A percentile compares a stretch with the other conserved stretches of the same genome.
phyloP scores from a whole-genome alignment of 139 green algal genomes.

The Gonium pectorale region DNA sequence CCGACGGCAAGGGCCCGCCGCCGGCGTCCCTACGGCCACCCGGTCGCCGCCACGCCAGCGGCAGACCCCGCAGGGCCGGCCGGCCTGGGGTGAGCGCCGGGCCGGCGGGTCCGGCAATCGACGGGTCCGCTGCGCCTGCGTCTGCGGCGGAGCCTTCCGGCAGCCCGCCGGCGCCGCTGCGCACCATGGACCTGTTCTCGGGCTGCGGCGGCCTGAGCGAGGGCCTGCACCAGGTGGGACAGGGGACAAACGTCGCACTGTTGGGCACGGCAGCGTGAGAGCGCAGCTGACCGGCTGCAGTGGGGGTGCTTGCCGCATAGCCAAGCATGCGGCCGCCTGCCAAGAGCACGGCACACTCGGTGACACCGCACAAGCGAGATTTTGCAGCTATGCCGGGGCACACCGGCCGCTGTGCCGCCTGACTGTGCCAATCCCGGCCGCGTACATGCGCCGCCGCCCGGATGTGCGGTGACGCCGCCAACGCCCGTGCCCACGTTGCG shows the following conservation, averaged over 20 bases:
- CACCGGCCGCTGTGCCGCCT: too few species aligned
- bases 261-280: too few species aligned
- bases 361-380: too few species aligned
- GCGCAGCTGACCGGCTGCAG: too few species aligned
- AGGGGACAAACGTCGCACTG: slow-evolving; percentile 37
- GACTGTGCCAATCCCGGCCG: too few species aligned
- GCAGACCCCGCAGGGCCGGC: neutral
- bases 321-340: too few species aligned
- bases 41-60: slow-evolving; percentile 20
- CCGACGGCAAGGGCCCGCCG: slow-evolving; percentile 42
- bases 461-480: too few species aligned
- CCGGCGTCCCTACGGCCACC: neutral
- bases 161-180: slow-evolving; percentile 41
- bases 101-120: slow-evolving; percentile 47
- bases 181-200: slow-evolving; percentile 97
- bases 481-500: too few species aligned
- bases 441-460: too few species aligned
- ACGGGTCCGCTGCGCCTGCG: neutral
- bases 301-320: too few species aligned
- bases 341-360: too few species aligned
- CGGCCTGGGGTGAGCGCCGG: slow-evolving; percentile 61
- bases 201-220: slow-evolving; percentile 93
- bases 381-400: too few species aligned
- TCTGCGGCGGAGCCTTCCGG: neutral
- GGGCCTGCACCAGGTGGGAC: slow-evolving; percentile 93